Evolutionary conservation across 768 basidiomycete species (phyloP), one percentile per base, ranked within the genome.

Genomic region (Macrolepiota albuminosa): DNA sequence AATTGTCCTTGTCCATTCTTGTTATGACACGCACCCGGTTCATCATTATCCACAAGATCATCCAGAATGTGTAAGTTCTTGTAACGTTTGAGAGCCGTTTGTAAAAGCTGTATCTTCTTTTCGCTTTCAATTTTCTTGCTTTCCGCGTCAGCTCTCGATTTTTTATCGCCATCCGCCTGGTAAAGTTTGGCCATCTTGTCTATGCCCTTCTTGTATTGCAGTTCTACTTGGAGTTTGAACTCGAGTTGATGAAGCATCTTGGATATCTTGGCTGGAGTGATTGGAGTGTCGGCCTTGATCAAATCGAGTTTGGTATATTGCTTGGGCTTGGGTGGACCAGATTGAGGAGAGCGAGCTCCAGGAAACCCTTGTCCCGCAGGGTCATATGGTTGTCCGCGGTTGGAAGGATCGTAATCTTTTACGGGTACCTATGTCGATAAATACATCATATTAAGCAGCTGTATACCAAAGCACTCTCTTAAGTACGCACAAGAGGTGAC

Each of bases 141-240:
- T 70, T 96, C 94, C 2, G 95, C 94, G 71, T 98, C 96, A 13
- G 85, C 86, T 68, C 91, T 85, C 47, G 95, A 90, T 72, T 93
- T 93, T 83, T 96, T 96, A 79, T 99, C 97, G 56, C 95, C 96
- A 68, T 99, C 97, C 6, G 90, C 92, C 68, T 93, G 87, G 72
- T 98, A 98, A 36, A 98, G 81, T 74, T 91, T 95, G 40, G 89
- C 91, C 97, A 99, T 99, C 79, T 98, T 98, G 76, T 98, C 95
- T 64, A 98, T 97, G 45, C 97, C 97, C 71, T 88, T 84, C 80
- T 95, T 96, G 80, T 98, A 98, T 76, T 98, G 95, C 77, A 90
- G 85, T 75, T 99, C 97, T 64, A 99, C 93, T 73, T 96, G 93
- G 57, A 98, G 86, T 77, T 99, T 99, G 84, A 98, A 99, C 75